These are phyloP conservation scores for Fusarium subtropicale DNA, from an alignment of 2,329 filamentous ascomycete species.

Conservation along the genomic window DNA sequence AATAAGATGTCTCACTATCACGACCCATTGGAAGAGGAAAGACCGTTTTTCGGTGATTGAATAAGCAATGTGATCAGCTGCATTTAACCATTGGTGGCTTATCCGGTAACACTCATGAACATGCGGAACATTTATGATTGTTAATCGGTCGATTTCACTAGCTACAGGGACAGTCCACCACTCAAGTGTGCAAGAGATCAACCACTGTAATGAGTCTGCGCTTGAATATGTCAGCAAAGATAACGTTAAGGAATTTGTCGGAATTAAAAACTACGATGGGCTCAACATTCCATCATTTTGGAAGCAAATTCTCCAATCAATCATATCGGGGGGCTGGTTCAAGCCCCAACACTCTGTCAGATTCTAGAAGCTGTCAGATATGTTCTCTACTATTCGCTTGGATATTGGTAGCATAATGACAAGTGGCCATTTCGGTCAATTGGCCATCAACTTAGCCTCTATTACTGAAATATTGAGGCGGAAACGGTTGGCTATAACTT, in stretches of 20 bases:
- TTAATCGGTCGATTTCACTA: background rate
- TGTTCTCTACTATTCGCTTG: background rate
- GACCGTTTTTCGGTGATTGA: accelerated
- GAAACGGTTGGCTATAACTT: background rate
- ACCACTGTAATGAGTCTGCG: background rate
- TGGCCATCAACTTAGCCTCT: background rate
- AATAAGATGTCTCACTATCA: background rate
- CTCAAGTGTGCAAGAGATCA: background rate
- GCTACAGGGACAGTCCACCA: background rate
- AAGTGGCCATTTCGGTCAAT: background rate
- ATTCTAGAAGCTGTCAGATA: background rate
- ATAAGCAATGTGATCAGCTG: background rate
- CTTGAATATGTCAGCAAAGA: background rate
- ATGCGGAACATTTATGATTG: background rate
- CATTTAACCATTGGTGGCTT: slow-evolving; percentile 2
- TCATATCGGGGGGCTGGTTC: background rate
- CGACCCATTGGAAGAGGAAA: accelerated
- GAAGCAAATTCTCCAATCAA: background rate
- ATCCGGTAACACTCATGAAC: background rate
- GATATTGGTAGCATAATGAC: background rate
- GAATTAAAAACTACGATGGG: background rate
- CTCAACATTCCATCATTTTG: background rate
- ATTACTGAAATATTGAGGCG: background rate
- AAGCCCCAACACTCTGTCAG: too few relatives aligned
- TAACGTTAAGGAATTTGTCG: background rate